Evolutionary conservation across 192 early-diverging fungal genomes (phyloP), one percentile per base, ranked within the genome.

Genomic region (Mortierella antarctica): DNA sequence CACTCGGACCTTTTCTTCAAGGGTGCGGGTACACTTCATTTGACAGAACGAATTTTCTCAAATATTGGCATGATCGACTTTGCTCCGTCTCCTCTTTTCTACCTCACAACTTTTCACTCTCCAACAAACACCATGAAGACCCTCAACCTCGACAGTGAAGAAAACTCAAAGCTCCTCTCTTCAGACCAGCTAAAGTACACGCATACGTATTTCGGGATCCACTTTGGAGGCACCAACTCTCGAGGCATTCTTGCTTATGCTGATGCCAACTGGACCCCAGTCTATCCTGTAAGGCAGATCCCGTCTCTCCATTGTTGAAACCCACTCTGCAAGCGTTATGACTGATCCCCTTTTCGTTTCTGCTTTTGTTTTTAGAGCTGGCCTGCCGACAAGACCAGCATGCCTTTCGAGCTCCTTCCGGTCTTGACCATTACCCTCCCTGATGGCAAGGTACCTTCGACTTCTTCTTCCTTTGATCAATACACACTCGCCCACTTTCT

Each of bases 241-340:
- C 73, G 73, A 41, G 64, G 59, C 10, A 67, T 74, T 11, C 65
- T 74, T 6, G 73, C 73, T 44, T 74, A 74, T 57, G 73, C 62
- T 13, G 64, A 50, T 10, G 73, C 73, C 17, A 65, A 67, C 17
- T 74, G 73, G 73, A 66, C 57, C 15, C 73, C 73, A 7, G 45
- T 55, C 21, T 67, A 67, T 40, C 65, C 56, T 5, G 66, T 67
- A 67, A 20, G 17, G n/a, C 10, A 18, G 7, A 13, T 1, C 40
- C 13, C 41, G 31, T 31, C 23, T 42, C 5, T 10, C 17, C 15
- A 12, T n/a, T n/a, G n/a, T n/a, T n/a, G n/a, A n/a, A n/a, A n/a
- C 15, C 9, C 1, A 18, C 11, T 0, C n/a, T 45, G 2, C 31
- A 3, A 31, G 31, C 31, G 31, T 3, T 31, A 57, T 15, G 55